These are phyloP conservation scores for Geotrichum cucujoidarum DNA, from an alignment of 1,139 yeast species.

Conservation along the genomic window DNA sequence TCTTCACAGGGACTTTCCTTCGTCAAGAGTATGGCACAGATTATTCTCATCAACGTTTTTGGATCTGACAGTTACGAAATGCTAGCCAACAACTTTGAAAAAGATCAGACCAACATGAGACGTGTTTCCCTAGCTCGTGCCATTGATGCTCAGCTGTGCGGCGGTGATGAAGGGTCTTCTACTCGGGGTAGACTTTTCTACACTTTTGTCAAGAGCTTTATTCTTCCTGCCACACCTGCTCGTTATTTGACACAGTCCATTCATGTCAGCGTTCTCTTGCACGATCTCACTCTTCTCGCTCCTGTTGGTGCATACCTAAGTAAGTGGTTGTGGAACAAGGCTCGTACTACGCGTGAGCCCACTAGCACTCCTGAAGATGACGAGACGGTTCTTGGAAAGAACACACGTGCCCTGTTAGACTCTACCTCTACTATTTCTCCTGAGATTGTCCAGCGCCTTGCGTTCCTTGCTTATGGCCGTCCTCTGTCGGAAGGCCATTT, in stretches of 20 bases:
- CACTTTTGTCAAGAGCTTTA: constrained; percentile 31
- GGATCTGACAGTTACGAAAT: constrained; percentile 24
- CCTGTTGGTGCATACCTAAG: constrained; percentile 17
- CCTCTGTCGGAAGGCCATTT: constrained; percentile 21
- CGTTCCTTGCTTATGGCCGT: constrained; percentile 26
- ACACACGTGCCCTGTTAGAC: constrained; percentile 22
- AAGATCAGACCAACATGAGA: constrained; percentile 12
- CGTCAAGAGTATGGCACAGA: constrained; percentile 18
- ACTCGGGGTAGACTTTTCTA: constrained; percentile 28
- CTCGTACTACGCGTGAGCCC: constrained; percentile 19
- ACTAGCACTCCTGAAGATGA: constrained; percentile 16
- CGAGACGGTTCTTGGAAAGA: constrained; percentile 21
- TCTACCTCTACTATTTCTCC: constrained; percentile 18
- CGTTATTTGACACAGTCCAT: constrained; percentile 34
- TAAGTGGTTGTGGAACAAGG: constrained; percentile 27
- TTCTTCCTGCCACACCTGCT: constrained; percentile 29
- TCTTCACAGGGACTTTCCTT: constrained; percentile 18
- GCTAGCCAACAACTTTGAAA: constrained; percentile 13
- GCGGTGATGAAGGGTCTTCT: constrained; percentile 34
- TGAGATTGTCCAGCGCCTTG: constrained; percentile 27
- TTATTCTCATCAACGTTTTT: constrained; percentile 20
- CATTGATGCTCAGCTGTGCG: constrained; percentile 39
- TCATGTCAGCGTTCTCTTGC: constrained; percentile 29
- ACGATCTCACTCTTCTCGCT: constrained; percentile 12
- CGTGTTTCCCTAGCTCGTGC: constrained; percentile 29